Conservation (phyloP, 768 basidiomycete species). For the Trametes cubensis region DNA sequence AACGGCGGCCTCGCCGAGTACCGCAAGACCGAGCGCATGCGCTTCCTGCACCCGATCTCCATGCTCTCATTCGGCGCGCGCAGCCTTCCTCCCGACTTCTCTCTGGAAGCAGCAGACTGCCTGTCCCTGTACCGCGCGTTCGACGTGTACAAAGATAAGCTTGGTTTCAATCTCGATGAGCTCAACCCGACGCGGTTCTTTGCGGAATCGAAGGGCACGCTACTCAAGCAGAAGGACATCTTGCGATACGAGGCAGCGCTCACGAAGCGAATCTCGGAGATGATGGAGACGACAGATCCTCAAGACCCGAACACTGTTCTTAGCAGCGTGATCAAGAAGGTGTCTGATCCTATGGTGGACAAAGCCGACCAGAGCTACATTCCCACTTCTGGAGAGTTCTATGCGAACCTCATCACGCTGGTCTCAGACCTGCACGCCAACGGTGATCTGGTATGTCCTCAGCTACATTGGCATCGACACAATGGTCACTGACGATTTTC, state of each 20-base stretch:
- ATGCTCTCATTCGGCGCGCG: conserved; percentile 56
- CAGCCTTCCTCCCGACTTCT: conserved; percentile 60
- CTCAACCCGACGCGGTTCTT: conserved; percentile 54
- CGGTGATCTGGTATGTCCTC: conserved; percentile 53
- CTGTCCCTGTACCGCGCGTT: conserved; percentile 55
- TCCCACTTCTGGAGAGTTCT: conserved; percentile 39
- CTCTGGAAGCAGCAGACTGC: conserved; percentile 63
- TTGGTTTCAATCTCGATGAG: conserved; percentile 31
- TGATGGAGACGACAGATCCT: conserved; percentile 43
- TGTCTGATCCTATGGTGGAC: conserved; percentile 44
- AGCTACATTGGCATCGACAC: not conserved
- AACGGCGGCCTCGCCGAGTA: conserved; percentile 40
- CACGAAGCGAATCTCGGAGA: conserved; percentile 44
- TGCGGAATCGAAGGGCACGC: conserved; percentile 27
- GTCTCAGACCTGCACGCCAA: conserved; percentile 58
- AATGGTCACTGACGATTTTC: not conserved
- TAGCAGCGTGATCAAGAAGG: conserved; percentile 41
- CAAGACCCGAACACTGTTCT: conserved; percentile 38
- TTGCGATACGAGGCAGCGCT: conserved; percentile 58
- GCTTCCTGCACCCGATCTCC: conserved; percentile 67
- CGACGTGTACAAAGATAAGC: conserved; percentile 6
- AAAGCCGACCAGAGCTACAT: conserved; percentile 35
- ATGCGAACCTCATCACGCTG: conserved; percentile 50
- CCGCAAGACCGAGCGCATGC: conserved; percentile 42
- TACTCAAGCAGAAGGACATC: conserved; percentile 63